Evolutionary conservation across 352 stramenopile species (phyloP), one percentile per base, ranked within the genome.

Genomic region (Pythium guiyangense): DNA sequence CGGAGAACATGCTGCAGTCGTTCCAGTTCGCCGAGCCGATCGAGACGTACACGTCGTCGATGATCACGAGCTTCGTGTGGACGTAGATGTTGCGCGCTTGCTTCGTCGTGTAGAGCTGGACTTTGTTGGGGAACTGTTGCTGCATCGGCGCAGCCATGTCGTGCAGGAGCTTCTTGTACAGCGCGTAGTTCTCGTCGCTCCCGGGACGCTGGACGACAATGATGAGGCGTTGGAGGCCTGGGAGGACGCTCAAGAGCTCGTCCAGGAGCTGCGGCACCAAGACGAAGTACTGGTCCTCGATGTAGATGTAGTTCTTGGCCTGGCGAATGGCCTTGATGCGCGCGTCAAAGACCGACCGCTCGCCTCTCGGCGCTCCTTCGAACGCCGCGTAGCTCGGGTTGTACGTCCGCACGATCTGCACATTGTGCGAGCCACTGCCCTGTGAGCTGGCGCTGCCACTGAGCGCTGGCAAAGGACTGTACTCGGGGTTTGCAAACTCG

Each of bases 21-120:
- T 97, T 97, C 67, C 95, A 97, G 70, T 97, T 97, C 49, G 84
- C 76, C 31, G 84, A 96, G 12, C 90, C 88, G 50, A 97, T 79
- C 0, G 91, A 86, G 44, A 84, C 65, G 49, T 87, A 86, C 46
- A 88, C 78, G 54, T 97, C 90, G 62, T 97, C 91, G 22, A 90
- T 57, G 48, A 93, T 63, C 48, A 95, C 49, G 25, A 92, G 49
- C 47, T 94, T 93, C 49, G 69, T 77, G 64, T 96, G 86, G 45
- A 94, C 74, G 65, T 92, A 94, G 29, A 94, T 67, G 25, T 73
- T 39, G 47, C 67, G 70, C 4, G 56, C 42, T 40, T 74, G 45
- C 31, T 81, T 80, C 6, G 77, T 85, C 48, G 73, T 68, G 63
- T 81, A 88, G 17, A 90, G 40, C 18, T 76, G 65, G 52, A 90